Evolutionary conservation across 1,284 basidiomycete species (phyloP).

Genomic region (Boletus mariae): DNA sequence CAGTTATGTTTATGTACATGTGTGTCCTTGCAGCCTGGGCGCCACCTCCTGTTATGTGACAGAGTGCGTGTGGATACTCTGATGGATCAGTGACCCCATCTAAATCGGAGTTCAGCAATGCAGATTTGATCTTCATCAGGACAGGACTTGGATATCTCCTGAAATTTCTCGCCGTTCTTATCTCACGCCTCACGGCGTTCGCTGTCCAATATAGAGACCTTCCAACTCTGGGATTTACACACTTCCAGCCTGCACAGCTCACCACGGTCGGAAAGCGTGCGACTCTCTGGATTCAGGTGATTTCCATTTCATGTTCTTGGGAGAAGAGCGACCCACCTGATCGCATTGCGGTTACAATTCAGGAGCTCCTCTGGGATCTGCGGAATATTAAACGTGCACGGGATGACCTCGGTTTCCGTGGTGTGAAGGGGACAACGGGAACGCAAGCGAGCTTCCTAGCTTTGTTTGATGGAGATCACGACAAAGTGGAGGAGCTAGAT

Average conservation of each 20-base stretch:
- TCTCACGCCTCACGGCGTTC: slow-evolving; percentile 83
- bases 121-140: slow-evolving; percentile 95
- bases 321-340: slow-evolving; percentile 1
- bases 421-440: slow-evolving; percentile 98
- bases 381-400: slow-evolving; percentile 89
- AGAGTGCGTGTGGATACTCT: slow-evolving; percentile 57
- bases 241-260: slow-evolving; percentile 98
- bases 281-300: slow-evolving; percentile 92
- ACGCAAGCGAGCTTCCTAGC: slow-evolving; percentile 96
- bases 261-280: slow-evolving; percentile 99
- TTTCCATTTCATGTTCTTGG: slow-evolving; percentile 11
- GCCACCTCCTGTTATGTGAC: slow-evolving; percentile 99
- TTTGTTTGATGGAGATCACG: slow-evolving; percentile 93
- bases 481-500: slow-evolving; percentile 93
- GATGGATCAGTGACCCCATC: slow-evolving; percentile 3
- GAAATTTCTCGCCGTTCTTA: slow-evolving; percentile 84
- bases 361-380: slow-evolving; percentile 96
- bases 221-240: slow-evolving; percentile 94
- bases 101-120: slow-evolving; percentile 61
- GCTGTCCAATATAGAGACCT: slow-evolving; percentile 72
- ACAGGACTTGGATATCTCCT: slow-evolving; percentile 84
- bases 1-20: slow-evolving; percentile 8
- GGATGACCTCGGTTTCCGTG: slow-evolving; percentile 95
- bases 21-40: slow-evolving; percentile 59
- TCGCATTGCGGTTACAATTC: slow-evolving; percentile 1